These are phyloP conservation scores for Zygoascus hellenicus DNA, from an alignment of 1,139 yeast genomes.

Conservation along the genomic window DNA sequence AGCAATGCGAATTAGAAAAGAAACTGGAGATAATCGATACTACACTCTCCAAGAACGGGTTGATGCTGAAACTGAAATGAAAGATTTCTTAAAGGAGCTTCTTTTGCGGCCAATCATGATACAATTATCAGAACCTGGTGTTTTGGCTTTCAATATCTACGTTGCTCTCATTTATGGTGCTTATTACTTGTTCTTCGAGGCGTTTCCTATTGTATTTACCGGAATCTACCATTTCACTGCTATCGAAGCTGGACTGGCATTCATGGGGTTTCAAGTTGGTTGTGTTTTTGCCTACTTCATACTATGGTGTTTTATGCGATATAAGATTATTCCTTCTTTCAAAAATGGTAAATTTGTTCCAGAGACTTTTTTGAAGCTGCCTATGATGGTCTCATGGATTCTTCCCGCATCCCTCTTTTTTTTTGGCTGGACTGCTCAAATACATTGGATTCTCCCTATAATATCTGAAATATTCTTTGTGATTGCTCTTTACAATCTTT, in stretches of 20 bases:
- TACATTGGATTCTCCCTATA: conserved; percentile 78
- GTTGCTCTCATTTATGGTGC: conserved; percentile 50
- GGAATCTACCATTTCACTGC: conserved; percentile 44
- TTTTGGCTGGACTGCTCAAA: conserved; percentile 53
- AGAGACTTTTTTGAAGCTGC: conserved; percentile 16
- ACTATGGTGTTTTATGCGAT: conserved; percentile 13
- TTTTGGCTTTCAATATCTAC: conserved; percentile 39
- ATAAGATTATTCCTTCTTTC: conserved; percentile 6
- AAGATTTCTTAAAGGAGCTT: conserved; percentile 36
- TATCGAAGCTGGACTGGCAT: conserved; percentile 46
- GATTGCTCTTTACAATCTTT: conserved; percentile 63
- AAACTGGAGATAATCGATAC: conserved; percentile 44
- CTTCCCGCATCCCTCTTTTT: conserved; percentile 45
- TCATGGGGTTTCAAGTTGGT: conserved; percentile 44
- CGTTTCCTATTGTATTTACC: conserved; percentile 50
- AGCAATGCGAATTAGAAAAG: conserved; percentile 43
- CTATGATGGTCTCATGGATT: conserved; percentile 45
- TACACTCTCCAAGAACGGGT: conserved; percentile 23
- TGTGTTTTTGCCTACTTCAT: conserved; percentile 27
- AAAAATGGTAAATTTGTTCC: conserved; percentile 14
- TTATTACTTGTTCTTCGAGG: conserved; percentile 55
- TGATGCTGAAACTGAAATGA: background rate
- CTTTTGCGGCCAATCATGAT: conserved; percentile 42
- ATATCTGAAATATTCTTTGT: conserved; percentile 74
- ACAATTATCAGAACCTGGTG: conserved; percentile 34